Conservation (phyloP, 2,329 filamentous ascomycete species). For the Fusarium domesticum region DNA sequence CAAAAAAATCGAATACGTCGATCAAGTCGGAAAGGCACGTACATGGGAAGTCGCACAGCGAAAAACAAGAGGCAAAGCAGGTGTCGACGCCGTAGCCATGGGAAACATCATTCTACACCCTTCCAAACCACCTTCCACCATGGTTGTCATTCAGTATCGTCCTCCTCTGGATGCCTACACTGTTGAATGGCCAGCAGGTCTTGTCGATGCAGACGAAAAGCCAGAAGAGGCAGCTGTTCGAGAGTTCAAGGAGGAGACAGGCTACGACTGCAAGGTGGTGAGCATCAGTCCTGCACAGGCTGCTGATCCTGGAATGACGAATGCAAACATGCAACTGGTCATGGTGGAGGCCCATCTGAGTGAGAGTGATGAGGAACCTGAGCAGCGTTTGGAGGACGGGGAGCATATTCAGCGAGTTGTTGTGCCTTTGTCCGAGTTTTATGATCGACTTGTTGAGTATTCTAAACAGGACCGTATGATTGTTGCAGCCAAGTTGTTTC, state of each 20-base stretch:
- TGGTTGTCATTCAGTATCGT: conserved; percentile 28
- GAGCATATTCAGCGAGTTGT: conserved; percentile 26
- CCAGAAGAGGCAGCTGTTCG: conserved; percentile 25
- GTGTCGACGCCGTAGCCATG: conserved; percentile 29
- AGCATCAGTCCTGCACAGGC: conserved; percentile 23
- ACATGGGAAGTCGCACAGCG: conserved; percentile 29
- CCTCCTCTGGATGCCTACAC: conserved; percentile 28
- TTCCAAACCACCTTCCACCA: conserved; percentile 25
- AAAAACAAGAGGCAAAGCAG: conserved; percentile 25
- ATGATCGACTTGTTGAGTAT: conserved; percentile 25
- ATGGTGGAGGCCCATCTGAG: conserved; percentile 26
- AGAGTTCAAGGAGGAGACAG: conserved; percentile 29
- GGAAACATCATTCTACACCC: conserved; percentile 27
- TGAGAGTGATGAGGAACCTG: conserved; percentile 20
- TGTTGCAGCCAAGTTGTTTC: conserved; percentile 28
- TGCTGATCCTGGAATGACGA: conserved; percentile 27
- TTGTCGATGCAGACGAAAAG: conserved; percentile 27
- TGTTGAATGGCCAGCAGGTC: conserved; percentile 27
- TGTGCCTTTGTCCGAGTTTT: conserved; percentile 23
- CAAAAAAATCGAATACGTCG: conserved; percentile 28
- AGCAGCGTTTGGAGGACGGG: conserved; percentile 26
- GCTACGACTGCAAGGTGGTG: conserved; percentile 23
- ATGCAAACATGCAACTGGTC: conserved; percentile 28
- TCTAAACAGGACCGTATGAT: conserved; percentile 25
- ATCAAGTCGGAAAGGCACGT: conserved; percentile 25